Conservation (phyloP, 352 stramenopile genomes). For the Pseudoperonospora humuli region DNA sequence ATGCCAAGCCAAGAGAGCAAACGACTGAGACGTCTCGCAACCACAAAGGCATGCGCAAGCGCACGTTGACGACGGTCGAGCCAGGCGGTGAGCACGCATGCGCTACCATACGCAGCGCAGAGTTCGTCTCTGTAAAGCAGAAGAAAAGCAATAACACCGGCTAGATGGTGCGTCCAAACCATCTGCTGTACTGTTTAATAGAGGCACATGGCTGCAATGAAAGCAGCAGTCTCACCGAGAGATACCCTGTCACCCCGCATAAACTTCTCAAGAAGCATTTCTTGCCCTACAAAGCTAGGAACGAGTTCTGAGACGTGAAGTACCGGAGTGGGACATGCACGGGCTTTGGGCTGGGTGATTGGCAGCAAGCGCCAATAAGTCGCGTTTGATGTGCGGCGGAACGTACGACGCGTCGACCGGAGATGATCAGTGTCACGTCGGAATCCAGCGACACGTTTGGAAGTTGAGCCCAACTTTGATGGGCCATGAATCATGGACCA, state of each 20-base stretch:
- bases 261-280: not conserved
- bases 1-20: too few species aligned
- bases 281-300: constrained; percentile 1
- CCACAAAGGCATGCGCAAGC: too few species aligned
- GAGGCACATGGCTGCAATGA: not conserved
- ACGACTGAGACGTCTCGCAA: too few species aligned
- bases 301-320: constrained; percentile 12
- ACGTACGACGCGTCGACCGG: constrained; percentile 10
- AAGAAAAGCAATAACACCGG: too few species aligned
- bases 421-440: not conserved
- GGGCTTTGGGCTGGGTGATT: not conserved
- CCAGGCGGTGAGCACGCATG: too few species aligned
- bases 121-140: too few species aligned
- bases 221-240: constrained; percentile 6
- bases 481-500: too few species aligned
- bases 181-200: too few species aligned
- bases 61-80: too few species aligned
- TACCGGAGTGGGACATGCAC: constrained; percentile 6
- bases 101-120: too few species aligned
- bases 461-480: not conserved
- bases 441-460: constrained; percentile 15
- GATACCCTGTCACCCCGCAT: not conserved
- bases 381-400: not conserved
- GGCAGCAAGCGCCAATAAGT: constrained; percentile 5
- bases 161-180: too few species aligned